Evolutionary conservation across 495 filamentous ascomycete genomes (phyloP), one percentile per base, ranked within the genome.

Genomic region (Annulohypoxylon nitens): DNA sequence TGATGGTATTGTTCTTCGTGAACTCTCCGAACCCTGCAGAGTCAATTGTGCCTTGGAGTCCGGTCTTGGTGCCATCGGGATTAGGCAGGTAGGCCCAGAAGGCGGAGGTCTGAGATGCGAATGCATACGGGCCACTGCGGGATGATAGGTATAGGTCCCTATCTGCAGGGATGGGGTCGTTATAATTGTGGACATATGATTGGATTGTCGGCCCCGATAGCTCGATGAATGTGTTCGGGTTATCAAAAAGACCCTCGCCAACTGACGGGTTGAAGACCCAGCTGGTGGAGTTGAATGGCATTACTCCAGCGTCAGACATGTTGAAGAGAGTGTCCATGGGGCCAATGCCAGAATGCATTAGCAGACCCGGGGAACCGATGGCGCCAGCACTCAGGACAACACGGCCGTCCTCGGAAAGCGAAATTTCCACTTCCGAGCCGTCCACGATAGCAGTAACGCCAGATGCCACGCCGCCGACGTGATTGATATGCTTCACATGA

Each of bases 301-400:
- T 45, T 11, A 75, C n/a, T 3, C 77, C 79, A 25, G 77, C 71
- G 12, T 45, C 3, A 8, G 74, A 55, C 25, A 84, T 54, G 10
- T 62, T 73, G 0, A 51, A 41, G 1, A 83, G 62, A 14, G 74
- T 71, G 30, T 76, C 75, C 0, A 64, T 62, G 11, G 80, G 76
- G 1, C 85, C 85, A 68, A 88, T 87, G 0, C 83, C 83, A 25
- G 83, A 85, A 75, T 85, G 84, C 81, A 89, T 87, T 11, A 91
- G 83, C 16, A 91, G 80, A 71, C 86, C 86, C 0, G 89, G 85
- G 14, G 86, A 87, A 1, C 78, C 81, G 43, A 90, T 81, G 10
- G 88, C 87, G 48, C 89, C 89, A 23, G 84, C 81, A 37, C 85
- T 83, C 4, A 89, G 82, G 39, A 90, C 80, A 48, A 90, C 85